Percentiles rank a stretch among this genome's conserved stretches.
phyloP scores from a whole-genome alignment of 2,329 filamentous ascomycete species.

The Calonectria ilicicola region DNA sequence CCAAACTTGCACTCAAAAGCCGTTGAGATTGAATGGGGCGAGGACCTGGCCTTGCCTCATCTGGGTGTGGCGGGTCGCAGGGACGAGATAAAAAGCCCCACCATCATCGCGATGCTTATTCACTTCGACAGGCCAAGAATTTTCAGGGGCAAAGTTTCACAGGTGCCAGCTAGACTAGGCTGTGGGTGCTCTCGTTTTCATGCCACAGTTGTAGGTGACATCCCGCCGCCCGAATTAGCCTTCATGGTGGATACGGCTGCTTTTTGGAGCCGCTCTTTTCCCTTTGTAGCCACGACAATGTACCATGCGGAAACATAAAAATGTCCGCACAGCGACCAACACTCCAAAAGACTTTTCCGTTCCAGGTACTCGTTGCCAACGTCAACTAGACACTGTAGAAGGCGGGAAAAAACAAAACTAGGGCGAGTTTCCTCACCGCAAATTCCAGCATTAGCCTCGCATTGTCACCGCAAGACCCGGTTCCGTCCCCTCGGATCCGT shows the following conservation, averaged over 20 bases:
- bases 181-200: not conserved
- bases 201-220: constrained; percentile 1
- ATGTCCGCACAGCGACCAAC: not conserved
- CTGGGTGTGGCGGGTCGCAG: not conserved
- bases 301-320: not conserved
- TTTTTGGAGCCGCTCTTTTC: not conserved
- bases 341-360: not conserved
- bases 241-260: not conserved
- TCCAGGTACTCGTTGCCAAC: not conserved
- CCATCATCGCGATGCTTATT: not conserved
- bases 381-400: not conserved
- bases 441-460: constrained; percentile 17
- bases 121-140: not conserved
- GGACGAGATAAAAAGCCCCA: constrained; percentile 1
- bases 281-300: not conserved
- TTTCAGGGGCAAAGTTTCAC: constrained; percentile 1
- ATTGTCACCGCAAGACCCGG: not conserved
- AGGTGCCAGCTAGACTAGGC: not conserved
- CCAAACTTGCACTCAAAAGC: not conserved
- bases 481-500: not conserved
- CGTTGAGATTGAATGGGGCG: not conserved
- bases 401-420: not conserved
- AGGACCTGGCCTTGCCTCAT: not conserved
- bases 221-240: constrained; percentile 2
- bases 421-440: not conserved